Base-by-base conservation (phyloP, 345 rosid species). In the Arabidopsis suecica region DNA sequence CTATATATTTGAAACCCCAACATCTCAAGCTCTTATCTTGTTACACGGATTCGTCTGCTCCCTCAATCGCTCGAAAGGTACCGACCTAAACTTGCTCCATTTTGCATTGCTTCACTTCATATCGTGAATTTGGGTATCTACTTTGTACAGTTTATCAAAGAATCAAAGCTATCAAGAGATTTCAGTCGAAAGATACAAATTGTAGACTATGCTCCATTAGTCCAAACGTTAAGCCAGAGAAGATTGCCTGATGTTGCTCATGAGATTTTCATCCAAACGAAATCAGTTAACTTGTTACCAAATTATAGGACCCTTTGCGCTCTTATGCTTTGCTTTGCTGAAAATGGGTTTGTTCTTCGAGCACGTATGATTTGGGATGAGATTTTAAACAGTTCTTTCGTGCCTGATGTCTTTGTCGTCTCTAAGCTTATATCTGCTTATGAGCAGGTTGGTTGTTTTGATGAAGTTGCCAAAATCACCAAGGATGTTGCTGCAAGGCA, bases 321-420 rank as follows among this genome's bases (percentile, higher is more conserved):
- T 70, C 68, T 83, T 65, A 81, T 89, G 86, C 80, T 88, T 45
- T 82, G 79, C 69, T 88, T 81, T 69, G 84, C 86, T 1, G 66
- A 79, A 8, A 78, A 72, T 63, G 88, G 88, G 3, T 78, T 79
- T 75, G 61, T 84, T 12, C 79, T 65, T 41, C 84, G 73, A 62
- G 87, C 91, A 5, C 80, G 70, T 42, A 76, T 55, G 1, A 11
- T 87, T 37, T 89, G 89, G 91, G 85, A 83, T 7, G 86, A 87
- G 64, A 69, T 89, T 12, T 37, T 83, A 53, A 53, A 73, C 74
- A 80, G 85, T 71, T 85, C 84, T 57, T 84, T 70, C 30, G 64
- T 71, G 49, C 88, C 89, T 23, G 80, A 65, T 61, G 56, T 74
- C 57, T n/a, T 68, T 49, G 6, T 82, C 13, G 71, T 91, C 48